These are phyloP conservation scores for Sphagnum fallax DNA, from an alignment of 228 moss, liverwort and hornwort genomes.

Conservation along the genomic window DNA sequence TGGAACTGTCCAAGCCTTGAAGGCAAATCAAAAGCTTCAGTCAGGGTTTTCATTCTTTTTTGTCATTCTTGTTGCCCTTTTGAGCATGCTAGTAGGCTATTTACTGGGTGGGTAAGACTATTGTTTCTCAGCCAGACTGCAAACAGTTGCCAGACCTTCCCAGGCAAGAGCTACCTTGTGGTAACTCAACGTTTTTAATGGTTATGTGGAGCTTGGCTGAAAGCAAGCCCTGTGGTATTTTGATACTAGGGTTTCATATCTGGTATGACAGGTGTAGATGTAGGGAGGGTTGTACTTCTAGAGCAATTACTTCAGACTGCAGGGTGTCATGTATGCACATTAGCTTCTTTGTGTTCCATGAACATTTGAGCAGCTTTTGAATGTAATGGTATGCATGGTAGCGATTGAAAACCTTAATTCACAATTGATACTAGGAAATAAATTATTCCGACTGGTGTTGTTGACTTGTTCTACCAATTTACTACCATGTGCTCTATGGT, in stretches of 20 bases:
- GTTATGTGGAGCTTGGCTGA: constrained; percentile 23
- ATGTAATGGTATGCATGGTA: constrained; percentile 29
- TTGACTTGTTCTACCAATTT: not conserved
- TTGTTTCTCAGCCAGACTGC: constrained; percentile 9
- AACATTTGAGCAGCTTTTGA: constrained; percentile 32
- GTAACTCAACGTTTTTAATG: constrained; percentile 16
- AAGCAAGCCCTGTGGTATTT: constrained; percentile 13
- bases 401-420: constrained; percentile 14
- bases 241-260: constrained; percentile 9
- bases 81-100: constrained; percentile 93
- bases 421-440: constrained; percentile 28
- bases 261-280: constrained; percentile 35
- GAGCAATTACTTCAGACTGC: constrained; percentile 9
- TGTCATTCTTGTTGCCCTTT: constrained; percentile 72
- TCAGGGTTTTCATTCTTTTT: constrained; percentile 79
- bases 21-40: constrained; percentile 63
- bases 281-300: constrained; percentile 25
- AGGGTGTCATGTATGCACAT: constrained; percentile 11
- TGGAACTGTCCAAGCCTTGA: constrained; percentile 41
- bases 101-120: constrained; percentile 41
- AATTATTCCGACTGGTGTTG: constrained; percentile 20
- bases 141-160: constrained; percentile 11
- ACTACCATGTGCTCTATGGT: no score
- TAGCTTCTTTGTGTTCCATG: constrained; percentile 16
- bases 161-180: constrained; percentile 24